Conservation (phyloP, 2,329 filamentous ascomycete species). For the Fusarium sp. region DNA sequence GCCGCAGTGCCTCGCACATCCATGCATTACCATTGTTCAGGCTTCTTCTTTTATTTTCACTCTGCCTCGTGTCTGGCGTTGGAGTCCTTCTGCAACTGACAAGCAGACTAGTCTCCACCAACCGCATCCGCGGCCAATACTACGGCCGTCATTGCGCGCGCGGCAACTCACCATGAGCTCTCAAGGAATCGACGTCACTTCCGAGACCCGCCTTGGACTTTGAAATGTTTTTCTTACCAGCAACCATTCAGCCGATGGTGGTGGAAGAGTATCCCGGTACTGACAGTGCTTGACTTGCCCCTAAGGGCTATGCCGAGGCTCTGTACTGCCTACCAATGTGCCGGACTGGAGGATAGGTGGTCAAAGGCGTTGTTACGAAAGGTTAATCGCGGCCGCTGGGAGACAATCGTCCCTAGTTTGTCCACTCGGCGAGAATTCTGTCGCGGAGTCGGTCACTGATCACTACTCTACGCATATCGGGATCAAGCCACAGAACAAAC, state of each 20-base stretch:
- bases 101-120: not conserved
- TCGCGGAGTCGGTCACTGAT: conserved; percentile 21
- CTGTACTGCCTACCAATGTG: conserved; percentile 2
- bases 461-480: conserved; percentile 31
- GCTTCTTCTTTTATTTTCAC: not conserved
- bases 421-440: conserved; percentile 14
- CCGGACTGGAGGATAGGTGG: not conserved
- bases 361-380: not conserved
- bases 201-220: conserved; percentile 18
- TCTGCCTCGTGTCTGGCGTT: not conserved
- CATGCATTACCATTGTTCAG: not conserved
- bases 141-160: conserved; percentile 23
- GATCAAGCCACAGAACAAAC: conserved; percentile 19
- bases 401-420: conserved; percentile 4
- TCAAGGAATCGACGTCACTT: conserved; percentile 16
- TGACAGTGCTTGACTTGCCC: conserved; percentile 1
- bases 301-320: conserved; percentile 19
- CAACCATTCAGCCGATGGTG: conserved; percentile 20
- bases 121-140: conserved; percentile 12
- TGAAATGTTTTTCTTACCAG: conserved; percentile 22
- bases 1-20: not conserved
- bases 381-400: not conserved
- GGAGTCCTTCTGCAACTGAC: conserved; percentile 8
- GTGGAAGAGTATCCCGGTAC: conserved; percentile 13
- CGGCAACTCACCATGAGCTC: conserved; percentile 30